Evolutionary conservation across 176 grass and related monocot species (phyloP), one percentile per base, ranked within the genome.

Genomic region (Bothriochloa decipiens): DNA sequence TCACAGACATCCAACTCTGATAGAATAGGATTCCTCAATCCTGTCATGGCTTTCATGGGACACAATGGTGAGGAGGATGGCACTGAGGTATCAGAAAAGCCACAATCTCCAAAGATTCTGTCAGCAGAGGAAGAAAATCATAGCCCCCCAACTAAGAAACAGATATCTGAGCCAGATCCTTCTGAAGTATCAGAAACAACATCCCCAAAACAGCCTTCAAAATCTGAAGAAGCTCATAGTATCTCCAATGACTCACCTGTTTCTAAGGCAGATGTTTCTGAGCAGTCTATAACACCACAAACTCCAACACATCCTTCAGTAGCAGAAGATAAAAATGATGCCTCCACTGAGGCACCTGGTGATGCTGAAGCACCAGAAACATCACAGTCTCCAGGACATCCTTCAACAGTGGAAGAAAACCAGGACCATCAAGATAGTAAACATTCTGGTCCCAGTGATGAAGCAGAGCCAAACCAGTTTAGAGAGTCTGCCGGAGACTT

Each of bases 41-140:
- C 89, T 76, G 92, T 96, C 74, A 95, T 95, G 86, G 84, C 89
- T 52, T 96, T 99, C 80, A 99, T 99, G 93, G 95, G 95, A 27
- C 85, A 99, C 0, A 92, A 82, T 77, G 91, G 68, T 52, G 90
- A 94, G 76, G 93, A 88, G 69, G 83, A 76, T 65, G 35, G 78
- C 76, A 63, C 86, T 69, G 84, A 92, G 77, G 70, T 47, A 67
- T 87, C 90, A 63, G 74, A 74, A 81, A 81, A 87, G 62, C 40
- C 26, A 32, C 86, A 76, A 55, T 58, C 81, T 57, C 68, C 71
- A n/a, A 35, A 92, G 66, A 61, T 87, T 72, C 50, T 66, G 64
- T 7, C 65, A 88, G 32, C 63, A 60, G 71, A 47, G 67, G 84
- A 94, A 75, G 89, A 92, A 71, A 87, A 77, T 79, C 65, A 86